Base-by-base conservation (phyloP, 2,329 filamentous ascomycete species). In the Stagonosporopsis rhizophila region DNA sequence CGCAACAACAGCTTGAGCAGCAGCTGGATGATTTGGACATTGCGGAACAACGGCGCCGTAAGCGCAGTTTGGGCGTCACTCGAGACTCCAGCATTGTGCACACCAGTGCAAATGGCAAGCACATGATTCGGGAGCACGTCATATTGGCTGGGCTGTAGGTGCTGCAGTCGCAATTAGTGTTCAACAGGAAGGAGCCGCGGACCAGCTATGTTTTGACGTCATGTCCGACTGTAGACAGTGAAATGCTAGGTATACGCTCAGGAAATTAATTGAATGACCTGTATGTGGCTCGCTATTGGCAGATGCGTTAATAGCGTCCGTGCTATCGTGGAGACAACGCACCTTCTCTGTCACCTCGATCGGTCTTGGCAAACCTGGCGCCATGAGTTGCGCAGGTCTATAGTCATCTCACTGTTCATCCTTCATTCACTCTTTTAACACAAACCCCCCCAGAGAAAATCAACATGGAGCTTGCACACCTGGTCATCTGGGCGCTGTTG, bases 51-150 rank as follows among this genome's bases (percentile, higher is more conserved):
- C 39, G 32, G 27, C 23, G 8, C 2, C 44, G 25, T 27, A 39
- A 27, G 22, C 52, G n/a, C 11, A 28, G 37, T 17, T 14, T 30
- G 23, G 1, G 15, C 1, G 6, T 4, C 7, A 8, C n/a, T 5
- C 2, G 3, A 6, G 20, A n/a, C 15, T 3, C 32, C 5, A 11
- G 11, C 7, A 7, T 49, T 9, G 25, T 48, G 12, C 19, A 42
- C 4, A 45, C 15, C 25, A 55, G 49, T 19, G 8, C n/a, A 0
- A 52, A 59, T 35, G 61, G 49, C 8, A 58, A 45, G 25, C 51
- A 39, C 1, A 7, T 60, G 1, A 17, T 57, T 2, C 42, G 54
- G 7, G 54, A 60, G 15, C 59, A 58, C 38, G 23, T 50, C 8
- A 14, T 50, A 2, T 4, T 42, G 17, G 46, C 35, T 5, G 41